A percentile compares a stretch with the other conserved stretches of the same genome.
Evolutionary conservation across 2,329 filamentous ascomycete species (phyloP).

Genomic region (Chrysoporthe deuterocubensis): DNA sequence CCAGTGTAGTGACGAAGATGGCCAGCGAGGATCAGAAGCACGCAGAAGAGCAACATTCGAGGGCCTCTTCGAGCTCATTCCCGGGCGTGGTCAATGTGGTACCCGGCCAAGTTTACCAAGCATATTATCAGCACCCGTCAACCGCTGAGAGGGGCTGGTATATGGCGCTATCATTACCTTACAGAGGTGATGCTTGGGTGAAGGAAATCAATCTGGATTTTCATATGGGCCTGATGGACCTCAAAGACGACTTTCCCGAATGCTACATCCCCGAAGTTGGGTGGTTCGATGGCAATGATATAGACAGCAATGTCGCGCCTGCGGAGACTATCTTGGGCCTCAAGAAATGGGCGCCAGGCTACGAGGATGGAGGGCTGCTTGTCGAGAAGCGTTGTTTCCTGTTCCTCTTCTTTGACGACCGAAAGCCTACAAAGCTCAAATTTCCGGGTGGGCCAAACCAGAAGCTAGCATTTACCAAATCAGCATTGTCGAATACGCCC

Average conservation of each 20-base stretch:
- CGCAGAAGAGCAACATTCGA: neutral
- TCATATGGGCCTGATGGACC: conserved; percentile 1
- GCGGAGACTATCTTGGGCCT: neutral
- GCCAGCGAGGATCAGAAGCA: neutral
- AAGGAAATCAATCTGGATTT: conserved; percentile 15
- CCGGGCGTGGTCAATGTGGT: conserved; percentile 3
- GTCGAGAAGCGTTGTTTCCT: conserved; percentile 11
- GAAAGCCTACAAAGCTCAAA: conserved; percentile 4
- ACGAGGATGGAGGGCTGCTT: neutral
- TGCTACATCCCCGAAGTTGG: conserved; percentile 1
- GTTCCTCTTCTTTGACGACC: conserved; percentile 21
- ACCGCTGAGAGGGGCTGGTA: conserved; percentile 1
- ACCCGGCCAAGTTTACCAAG: conserved; percentile 23
- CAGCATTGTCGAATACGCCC: neutral
- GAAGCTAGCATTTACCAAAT: conserved; percentile 18
- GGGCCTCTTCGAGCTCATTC: neutral
- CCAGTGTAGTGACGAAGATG: neutral
- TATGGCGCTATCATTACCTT: conserved; percentile 17
- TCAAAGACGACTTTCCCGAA: conserved; percentile 7
- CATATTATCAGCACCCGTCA: conserved; percentile 17
- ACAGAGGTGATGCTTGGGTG: conserved; percentile 8
- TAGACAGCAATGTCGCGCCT: neutral
- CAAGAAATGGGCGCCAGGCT: conserved; percentile 10
- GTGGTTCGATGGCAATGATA: neutral
- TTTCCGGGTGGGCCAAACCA: neutral